Conservation (phyloP, 2,329 filamentous ascomycete genomes). For the Hypoxylon sp. region DNA sequence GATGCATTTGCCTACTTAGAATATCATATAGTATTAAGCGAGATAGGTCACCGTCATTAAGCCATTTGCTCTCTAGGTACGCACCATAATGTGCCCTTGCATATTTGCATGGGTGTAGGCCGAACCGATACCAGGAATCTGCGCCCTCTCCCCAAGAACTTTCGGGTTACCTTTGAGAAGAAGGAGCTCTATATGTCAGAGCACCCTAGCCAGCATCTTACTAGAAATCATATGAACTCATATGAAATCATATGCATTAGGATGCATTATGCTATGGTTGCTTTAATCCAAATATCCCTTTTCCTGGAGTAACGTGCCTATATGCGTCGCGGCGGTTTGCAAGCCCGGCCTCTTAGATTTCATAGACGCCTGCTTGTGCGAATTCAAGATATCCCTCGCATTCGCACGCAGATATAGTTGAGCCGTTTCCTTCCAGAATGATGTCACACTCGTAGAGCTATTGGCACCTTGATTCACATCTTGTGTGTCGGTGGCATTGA, state of each 20-base stretch:
- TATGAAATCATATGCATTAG: too few species aligned
- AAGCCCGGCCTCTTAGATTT: conserved; percentile 3
- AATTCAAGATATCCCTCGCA: conserved; percentile 25
- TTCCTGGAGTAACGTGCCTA: conserved; percentile 6
- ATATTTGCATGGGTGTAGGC: not conserved
- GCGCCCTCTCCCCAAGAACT: not conserved
- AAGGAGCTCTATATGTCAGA: not conserved
- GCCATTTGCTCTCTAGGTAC: too few species aligned
- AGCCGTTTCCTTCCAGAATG: conserved; percentile 38
- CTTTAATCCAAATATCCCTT: conserved; percentile 27
- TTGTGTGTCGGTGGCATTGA: conserved; percentile 19
- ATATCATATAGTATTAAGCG: not conserved
- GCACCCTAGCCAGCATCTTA: not conserved
- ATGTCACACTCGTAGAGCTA: not conserved
- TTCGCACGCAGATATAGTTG: conserved; percentile 32
- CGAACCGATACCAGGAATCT: not conserved
- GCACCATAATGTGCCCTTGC: not conserved
- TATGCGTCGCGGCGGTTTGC: not conserved
- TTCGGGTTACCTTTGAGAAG: not conserved
- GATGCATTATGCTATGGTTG: not conserved
- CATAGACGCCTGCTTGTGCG: conserved; percentile 3
- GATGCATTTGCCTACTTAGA: not conserved
- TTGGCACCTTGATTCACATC: not conserved
- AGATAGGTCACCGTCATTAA: not conserved
- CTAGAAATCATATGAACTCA: not conserved